These are phyloP conservation scores for Lyophyllum semitale DNA, from an alignment of 768 basidiomycete genomes.

Conservation along the genomic window DNA sequence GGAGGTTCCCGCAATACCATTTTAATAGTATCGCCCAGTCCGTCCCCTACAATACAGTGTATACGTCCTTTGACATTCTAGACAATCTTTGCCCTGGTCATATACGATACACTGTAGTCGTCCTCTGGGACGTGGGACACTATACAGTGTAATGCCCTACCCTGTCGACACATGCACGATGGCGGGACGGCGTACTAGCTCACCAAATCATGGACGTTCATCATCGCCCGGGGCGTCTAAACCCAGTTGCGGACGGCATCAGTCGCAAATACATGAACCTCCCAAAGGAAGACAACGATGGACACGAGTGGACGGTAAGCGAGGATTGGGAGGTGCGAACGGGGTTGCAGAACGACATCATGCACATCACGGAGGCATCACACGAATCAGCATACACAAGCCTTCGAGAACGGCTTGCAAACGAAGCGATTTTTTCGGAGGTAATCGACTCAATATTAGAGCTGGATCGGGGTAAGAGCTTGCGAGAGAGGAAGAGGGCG, in stretches of 20 bases:
- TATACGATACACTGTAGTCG: no score
- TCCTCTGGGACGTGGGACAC: no score
- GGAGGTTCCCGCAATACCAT: no score
- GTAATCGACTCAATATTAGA: constrained; percentile 16
- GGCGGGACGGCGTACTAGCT: not conserved
- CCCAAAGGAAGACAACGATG: constrained; percentile 11
- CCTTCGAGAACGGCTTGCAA: not conserved
- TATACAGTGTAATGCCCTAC: no score
- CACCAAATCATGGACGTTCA: constrained; percentile 27
- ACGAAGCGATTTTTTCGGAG: constrained; percentile 18
- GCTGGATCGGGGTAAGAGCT: constrained; percentile 10
- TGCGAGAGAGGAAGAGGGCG: constrained; percentile 12
- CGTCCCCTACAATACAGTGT: no score
- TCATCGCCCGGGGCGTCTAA: constrained; percentile 21
- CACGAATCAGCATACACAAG: not conserved
- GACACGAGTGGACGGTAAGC: constrained; percentile 25
- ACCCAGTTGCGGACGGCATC: constrained; percentile 29
- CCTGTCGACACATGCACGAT: not conserved
- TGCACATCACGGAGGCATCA: not conserved
- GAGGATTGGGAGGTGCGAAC: constrained; percentile 26
- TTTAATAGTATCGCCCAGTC: no score
- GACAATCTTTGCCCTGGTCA: no score
- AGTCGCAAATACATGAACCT: constrained; percentile 18
- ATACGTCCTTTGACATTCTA: no score
- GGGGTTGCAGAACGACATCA: constrained; percentile 22